Conservation (phyloP, 768 basidiomycete species). For the Cystobasidium tubakii region DNA sequence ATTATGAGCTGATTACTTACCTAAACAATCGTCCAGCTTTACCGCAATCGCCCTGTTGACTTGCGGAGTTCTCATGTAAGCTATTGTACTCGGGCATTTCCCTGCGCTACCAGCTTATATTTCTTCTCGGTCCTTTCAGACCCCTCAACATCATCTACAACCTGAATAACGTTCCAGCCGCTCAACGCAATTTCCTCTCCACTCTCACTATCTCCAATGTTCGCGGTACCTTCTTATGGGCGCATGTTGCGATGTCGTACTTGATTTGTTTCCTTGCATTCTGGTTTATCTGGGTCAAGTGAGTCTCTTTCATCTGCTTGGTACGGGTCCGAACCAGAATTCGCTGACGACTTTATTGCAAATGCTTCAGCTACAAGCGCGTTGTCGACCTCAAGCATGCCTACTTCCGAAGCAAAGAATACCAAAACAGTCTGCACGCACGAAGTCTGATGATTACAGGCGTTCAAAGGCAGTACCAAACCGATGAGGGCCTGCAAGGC, state of each 20-base stretch:
- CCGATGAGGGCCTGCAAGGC: conserved; percentile 71
- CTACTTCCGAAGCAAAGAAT: conserved; percentile 63
- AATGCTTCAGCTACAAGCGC: conserved; percentile 24
- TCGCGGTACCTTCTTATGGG: conserved; percentile 42
- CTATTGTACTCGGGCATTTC: not conserved
- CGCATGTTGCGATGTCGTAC: conserved; percentile 57
- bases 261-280: conserved; percentile 57
- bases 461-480: conserved; percentile 73
- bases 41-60: conserved; percentile 59
- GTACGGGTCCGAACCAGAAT: too few species aligned
- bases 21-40: conserved; percentile 53
- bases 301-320: conserved; percentile 41
- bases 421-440: conserved; percentile 83
- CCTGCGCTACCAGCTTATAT: too few species aligned
- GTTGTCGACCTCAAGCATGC: conserved; percentile 64
- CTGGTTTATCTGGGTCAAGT: conserved; percentile 62
- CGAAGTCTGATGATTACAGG: conserved; percentile 76
- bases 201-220: conserved; percentile 46
- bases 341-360: too few species aligned
- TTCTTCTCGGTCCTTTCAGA: not conserved
- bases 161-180: conserved; percentile 58
- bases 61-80: conserved; percentile 63
- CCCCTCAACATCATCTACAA: conserved; percentile 85
- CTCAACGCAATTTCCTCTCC: conserved; percentile 51
- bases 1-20: not conserved